Conservation (phyloP, 305 asterid species). For the Withania somnifera region DNA sequence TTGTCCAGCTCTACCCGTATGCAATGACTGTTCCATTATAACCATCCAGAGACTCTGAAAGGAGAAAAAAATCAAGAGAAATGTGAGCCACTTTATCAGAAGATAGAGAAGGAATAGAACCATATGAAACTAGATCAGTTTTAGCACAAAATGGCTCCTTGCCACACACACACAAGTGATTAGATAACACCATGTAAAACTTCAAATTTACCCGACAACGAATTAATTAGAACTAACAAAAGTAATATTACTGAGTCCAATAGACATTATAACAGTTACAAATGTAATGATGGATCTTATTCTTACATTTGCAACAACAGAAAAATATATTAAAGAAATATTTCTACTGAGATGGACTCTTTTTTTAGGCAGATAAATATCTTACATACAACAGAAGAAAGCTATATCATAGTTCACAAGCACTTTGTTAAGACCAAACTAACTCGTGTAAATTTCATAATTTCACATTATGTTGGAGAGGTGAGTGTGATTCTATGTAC, state of each 20-base stretch:
- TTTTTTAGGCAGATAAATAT: neutral
- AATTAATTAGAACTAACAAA: neutral
- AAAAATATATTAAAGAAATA: neutral
- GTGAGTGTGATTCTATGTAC: slow-evolving; percentile 30
- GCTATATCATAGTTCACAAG: slow-evolving; percentile 69
- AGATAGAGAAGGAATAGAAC: neutral
- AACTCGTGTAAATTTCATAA: slow-evolving; percentile 82
- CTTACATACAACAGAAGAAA: neutral
- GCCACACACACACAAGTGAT: neutral
- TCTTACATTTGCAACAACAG: neutral
- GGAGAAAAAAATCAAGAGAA: neutral
- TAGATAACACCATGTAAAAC: neutral
- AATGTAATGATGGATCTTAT: neutral
- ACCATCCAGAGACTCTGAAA: slow-evolving; percentile 86
- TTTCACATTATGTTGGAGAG: slow-evolving; percentile 98
- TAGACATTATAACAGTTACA: neutral
- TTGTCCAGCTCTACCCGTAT: slow-evolving; percentile 95
- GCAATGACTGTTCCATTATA: slow-evolving; percentile 97
- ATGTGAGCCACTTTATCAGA: neutral
- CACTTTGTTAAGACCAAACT: slow-evolving; percentile 93
- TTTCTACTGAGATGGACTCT: neutral
- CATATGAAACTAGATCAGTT: neutral
- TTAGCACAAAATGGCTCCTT: neutral
- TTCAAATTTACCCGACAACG: neutral
- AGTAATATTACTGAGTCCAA: neutral